A percentile compares a stretch with the other conserved stretches of the same genome.
phyloP scores from a whole-genome alignment of 345 rosid genomes.

The Streptanthus diversifolius region DNA sequence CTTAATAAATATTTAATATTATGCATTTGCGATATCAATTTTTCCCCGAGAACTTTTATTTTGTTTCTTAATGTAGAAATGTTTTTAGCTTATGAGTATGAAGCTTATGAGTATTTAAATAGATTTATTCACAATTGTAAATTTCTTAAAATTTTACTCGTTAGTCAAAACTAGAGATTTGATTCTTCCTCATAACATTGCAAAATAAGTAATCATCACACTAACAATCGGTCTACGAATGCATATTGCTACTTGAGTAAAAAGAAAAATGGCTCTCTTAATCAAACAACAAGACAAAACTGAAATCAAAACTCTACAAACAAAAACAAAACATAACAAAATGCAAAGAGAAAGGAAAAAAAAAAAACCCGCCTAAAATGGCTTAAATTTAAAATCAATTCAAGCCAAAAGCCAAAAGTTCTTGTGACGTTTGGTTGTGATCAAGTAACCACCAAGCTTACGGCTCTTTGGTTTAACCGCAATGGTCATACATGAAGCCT shows the following conservation, averaged over 20 bases:
- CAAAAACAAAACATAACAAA: neutral
- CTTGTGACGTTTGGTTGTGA: slow-evolving; percentile 86
- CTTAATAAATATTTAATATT: neutral
- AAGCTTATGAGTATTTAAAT: no score
- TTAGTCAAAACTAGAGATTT: neutral
- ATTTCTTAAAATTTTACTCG: neutral
- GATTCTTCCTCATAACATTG: neutral
- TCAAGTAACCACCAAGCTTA: slow-evolving; percentile 76
- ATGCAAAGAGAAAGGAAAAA: neutral
- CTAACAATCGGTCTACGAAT: neutral
- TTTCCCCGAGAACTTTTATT: neutral
- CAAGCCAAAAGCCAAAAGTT: slow-evolving; percentile 90
- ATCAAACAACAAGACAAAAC: neutral
- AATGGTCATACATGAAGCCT: slow-evolving; percentile 76
- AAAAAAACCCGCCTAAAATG: neutral
- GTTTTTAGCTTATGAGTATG: no score
- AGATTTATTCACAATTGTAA: no score
- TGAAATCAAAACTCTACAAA: neutral
- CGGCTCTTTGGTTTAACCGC: slow-evolving; percentile 72
- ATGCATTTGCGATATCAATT: neutral
- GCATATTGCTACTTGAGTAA: neutral
- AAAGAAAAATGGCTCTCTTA: neutral
- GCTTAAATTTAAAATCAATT: neutral
- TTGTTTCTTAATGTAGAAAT: no score
- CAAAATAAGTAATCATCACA: neutral